phyloP scores from a whole-genome alignment of 768 basidiomycete genomes.

The Amanita subjunquillea region DNA sequence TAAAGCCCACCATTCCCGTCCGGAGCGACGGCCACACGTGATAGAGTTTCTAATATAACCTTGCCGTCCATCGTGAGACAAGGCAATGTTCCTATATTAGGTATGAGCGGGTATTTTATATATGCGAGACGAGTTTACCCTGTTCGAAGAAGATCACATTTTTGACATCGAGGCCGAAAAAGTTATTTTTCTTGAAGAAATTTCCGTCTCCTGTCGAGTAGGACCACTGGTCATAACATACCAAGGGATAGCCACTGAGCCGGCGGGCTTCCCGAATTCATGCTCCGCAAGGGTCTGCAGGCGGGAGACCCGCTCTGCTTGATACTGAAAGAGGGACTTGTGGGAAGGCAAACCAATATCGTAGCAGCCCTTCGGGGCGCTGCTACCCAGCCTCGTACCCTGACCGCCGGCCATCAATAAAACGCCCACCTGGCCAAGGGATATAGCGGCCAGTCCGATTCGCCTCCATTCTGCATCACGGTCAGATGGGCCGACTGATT shows the following conservation, averaged over 20 bases:
- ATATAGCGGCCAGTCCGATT: conserved; percentile 73
- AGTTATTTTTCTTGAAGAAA: conserved; percentile 63
- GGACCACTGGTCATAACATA: conserved; percentile 99
- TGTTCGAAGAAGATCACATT: conserved; percentile 95
- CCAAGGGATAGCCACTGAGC: conserved; percentile 80
- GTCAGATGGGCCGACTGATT: conserved; percentile 43
- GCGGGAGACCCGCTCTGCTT: conserved; percentile 90
- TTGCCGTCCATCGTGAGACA: conserved; percentile 93
- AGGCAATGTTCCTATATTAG: conserved; percentile 73
- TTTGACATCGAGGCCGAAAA: conserved; percentile 71
- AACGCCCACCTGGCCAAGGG: conserved; percentile 81
- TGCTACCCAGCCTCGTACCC: conserved; percentile 88
- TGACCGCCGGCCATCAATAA: conserved; percentile 98
- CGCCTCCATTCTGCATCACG: conserved; percentile 68
- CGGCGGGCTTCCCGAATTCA: conserved; percentile 36
- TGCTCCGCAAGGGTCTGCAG: conserved; percentile 69
- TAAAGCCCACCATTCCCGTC: conserved; percentile 98
- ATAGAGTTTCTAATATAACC: conserved; percentile 73
- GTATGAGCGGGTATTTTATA: conserved; percentile 5
- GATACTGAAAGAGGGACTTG: conserved; percentile 92
- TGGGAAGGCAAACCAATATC: conserved; percentile 92
- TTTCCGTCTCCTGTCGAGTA: conserved; percentile 78
- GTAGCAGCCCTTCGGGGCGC: conserved; percentile 94
- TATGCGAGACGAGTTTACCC: conserved; percentile 38
- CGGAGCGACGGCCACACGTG: conserved; percentile 86